Conservation (phyloP, 164 flowering plant genomes). For the Tetrastigma voinierianum region DNA sequence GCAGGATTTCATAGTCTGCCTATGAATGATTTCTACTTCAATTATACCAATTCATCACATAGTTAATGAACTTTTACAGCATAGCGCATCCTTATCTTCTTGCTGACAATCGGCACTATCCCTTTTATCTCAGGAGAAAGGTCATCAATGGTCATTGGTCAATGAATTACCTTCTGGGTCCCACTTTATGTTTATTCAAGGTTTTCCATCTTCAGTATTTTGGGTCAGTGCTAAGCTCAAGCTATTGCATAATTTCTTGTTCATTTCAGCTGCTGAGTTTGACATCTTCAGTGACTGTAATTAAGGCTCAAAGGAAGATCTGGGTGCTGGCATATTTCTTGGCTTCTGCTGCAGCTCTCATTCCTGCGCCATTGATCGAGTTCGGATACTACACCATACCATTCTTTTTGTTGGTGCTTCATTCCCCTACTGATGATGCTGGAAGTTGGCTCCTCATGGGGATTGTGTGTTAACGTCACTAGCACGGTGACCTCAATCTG, state of each 20-base stretch:
- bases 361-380: slow-evolving; percentile 86
- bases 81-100: slow-evolving; percentile 96
- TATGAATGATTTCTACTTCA: no score
- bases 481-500: no score
- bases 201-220: slow-evolving; percentile 55
- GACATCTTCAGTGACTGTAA: slow-evolving; percentile 40
- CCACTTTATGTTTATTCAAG: slow-evolving; percentile 78
- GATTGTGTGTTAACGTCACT: no score
- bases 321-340: slow-evolving; percentile 69
- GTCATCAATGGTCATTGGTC: slow-evolving; percentile 66
- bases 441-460: slow-evolving; percentile 60
- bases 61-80: slow-evolving; percentile 37
- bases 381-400: slow-evolving; percentile 95
- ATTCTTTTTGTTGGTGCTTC: slow-evolving; percentile 62
- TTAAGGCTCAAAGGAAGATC: slow-evolving; percentile 53
- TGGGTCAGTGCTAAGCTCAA: slow-evolving; percentile 48
- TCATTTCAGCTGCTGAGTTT: slow-evolving; percentile 3
- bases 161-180: slow-evolving; percentile 69
- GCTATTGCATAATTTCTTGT: not conserved
- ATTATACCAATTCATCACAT: not conserved
- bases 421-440: slow-evolving; percentile 35
- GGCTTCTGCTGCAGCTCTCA: slow-evolving; percentile 71
- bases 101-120: slow-evolving; percentile 93
- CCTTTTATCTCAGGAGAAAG: slow-evolving; percentile 92
- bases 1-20: not conserved